A percentile compares a stretch with the other conserved stretches of the same genome.
Conservation (phyloP, 2,329 filamentous ascomycete species). For the Clonostachys rhizophaga region DNA sequence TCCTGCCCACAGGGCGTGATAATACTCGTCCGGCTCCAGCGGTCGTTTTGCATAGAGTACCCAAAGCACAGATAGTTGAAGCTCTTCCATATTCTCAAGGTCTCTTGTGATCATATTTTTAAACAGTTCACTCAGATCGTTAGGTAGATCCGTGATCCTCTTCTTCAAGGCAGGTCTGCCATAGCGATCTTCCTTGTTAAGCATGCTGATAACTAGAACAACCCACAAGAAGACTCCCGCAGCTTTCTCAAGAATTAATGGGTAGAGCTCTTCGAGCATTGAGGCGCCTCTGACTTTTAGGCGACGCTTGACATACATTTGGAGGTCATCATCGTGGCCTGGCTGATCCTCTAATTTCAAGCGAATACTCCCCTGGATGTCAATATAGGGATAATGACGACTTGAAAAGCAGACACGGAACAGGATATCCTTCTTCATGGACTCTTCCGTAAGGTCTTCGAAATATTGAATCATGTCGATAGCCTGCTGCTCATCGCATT, state of each 20-base stretch:
- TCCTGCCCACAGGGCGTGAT: conserved; percentile 11
- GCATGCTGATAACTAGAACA: conserved; percentile 24
- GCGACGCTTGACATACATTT: conserved; percentile 7
- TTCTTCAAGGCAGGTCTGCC: conserved; percentile 16
- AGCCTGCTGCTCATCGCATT: background rate
- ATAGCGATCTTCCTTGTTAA: conserved; percentile 20
- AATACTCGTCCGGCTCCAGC: conserved; percentile 35
- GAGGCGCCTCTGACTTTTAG: conserved; percentile 16
- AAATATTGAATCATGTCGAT: background rate
- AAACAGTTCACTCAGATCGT: conserved; percentile 32
- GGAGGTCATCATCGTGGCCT: conserved; percentile 13
- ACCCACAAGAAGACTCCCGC: conserved; percentile 16
- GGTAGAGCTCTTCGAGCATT: conserved; percentile 15
- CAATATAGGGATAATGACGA: conserved; percentile 40
- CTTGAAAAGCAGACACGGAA: conserved; percentile 38
- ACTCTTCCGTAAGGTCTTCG: background rate
- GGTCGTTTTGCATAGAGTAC: conserved; percentile 43
- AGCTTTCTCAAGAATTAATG: conserved; percentile 23
- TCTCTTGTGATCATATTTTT: no score
- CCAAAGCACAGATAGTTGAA: conserved; percentile 44
- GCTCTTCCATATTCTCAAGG: conserved; percentile 26
- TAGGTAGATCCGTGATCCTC: conserved; percentile 25
- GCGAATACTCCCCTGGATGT: conserved; percentile 13
- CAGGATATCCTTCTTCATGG: background rate
- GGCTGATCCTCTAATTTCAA: conserved; percentile 14